Percentiles rank a stretch among this genome's conserved stretches.
Conservation (phyloP, 1,139 yeast species). For the Kodamaea derodonti region DNA sequence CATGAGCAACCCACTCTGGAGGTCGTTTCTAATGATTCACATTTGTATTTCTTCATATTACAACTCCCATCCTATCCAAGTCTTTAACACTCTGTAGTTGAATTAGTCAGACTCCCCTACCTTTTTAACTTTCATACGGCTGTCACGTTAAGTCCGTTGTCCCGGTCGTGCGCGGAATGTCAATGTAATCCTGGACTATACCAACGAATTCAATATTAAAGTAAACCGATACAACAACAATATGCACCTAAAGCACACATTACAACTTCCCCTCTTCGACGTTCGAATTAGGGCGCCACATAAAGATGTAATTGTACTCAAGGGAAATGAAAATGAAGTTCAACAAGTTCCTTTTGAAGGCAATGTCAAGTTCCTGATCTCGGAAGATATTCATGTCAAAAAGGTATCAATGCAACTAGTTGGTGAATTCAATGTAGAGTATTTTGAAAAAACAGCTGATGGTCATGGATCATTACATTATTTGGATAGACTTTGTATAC, state of each 20-base stretch:
- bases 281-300: constrained; percentile 45
- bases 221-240: too few species aligned
- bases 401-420: constrained; percentile 42
- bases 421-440: constrained; percentile 57
- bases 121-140: too few species aligned
- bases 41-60: too few species aligned
- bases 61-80: too few species aligned
- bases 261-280: constrained; percentile 28
- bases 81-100: too few species aligned
- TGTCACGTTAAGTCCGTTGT: too few species aligned
- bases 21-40: too few species aligned
- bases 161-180: too few species aligned
- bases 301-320: constrained; percentile 50
- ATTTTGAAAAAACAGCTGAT: constrained; percentile 38
- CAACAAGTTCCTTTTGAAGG: constrained; percentile 55
- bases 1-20: too few species aligned
- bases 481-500: constrained; percentile 46
- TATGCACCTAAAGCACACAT: constrained; percentile 2
- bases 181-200: too few species aligned
- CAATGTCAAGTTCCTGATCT: constrained; percentile 50
- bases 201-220: too few species aligned
- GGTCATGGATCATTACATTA: constrained; percentile 40
- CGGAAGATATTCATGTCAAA: constrained; percentile 48
- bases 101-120: too few species aligned
- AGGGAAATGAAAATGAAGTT: constrained; percentile 58